Conservation (phyloP, 257 asterid species). For the Scutellaria baicalensis region DNA sequence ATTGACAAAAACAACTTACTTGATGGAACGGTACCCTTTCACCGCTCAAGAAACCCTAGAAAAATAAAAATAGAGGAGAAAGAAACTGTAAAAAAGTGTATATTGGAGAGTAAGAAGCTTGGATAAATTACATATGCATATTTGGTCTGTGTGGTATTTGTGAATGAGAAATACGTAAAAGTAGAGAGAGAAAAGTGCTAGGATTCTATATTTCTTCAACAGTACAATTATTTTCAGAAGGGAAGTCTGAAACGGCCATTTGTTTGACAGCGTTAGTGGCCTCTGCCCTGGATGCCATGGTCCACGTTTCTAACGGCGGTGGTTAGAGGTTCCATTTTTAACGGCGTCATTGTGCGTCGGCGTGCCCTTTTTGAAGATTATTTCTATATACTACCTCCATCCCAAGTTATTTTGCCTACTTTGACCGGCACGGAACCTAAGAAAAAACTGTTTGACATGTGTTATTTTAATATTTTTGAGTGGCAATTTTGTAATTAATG, state of each 20-base stretch:
- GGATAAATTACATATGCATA: constrained; percentile 10
- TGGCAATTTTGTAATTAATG: too few species aligned
- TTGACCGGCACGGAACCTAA: too few species aligned
- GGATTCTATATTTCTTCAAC: constrained; percentile 30
- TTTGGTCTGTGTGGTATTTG: constrained; percentile 6
- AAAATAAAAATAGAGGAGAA: constrained; percentile 10
- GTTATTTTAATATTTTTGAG: too few species aligned
- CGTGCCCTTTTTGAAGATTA: neutral
- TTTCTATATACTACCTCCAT: too few species aligned
- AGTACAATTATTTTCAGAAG: constrained; percentile 20
- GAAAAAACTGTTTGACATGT: too few species aligned
- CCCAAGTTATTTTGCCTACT: too few species aligned
- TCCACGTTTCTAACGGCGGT: constrained; percentile 16
- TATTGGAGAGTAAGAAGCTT: constrained; percentile 21
- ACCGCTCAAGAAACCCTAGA: constrained; percentile 29
- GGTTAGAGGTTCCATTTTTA: neutral
- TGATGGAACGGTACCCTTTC: constrained; percentile 30
- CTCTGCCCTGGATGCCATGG: neutral
- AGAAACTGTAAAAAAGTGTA: constrained; percentile 10
- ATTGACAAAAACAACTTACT: constrained; percentile 16
- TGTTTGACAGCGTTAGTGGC: constrained; percentile 33
- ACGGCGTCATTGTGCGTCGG: constrained; percentile 30
- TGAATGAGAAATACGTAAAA: constrained; percentile 24
- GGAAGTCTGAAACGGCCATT: constrained; percentile 25
- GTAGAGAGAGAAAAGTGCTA: constrained; percentile 37